A percentile compares a stretch with the other conserved stretches of the same genome.
These are phyloP conservation scores for Bifiguratus adelaidae DNA, from an alignment of 192 early-diverging fungal genomes.

Conservation along the genomic window DNA sequence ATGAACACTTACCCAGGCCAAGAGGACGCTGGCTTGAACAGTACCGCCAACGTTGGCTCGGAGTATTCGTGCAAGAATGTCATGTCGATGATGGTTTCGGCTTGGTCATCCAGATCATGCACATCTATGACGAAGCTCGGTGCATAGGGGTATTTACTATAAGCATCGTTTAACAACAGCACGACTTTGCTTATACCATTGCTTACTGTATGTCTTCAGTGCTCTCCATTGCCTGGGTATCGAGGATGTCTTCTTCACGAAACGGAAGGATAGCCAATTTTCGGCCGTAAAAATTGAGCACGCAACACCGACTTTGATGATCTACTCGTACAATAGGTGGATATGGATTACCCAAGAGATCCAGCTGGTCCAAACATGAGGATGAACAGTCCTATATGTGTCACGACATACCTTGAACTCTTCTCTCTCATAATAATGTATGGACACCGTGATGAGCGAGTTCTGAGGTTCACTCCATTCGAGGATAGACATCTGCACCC, in stretches of 20 bases:
- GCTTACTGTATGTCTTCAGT: no score
- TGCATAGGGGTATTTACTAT: constrained; percentile 46
- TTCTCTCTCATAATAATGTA: constrained; percentile 96
- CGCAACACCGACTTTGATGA: constrained; percentile 80
- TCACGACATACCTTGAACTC: constrained; percentile 54
- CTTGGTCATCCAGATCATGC: constrained; percentile 35
- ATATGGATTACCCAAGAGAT: constrained; percentile 49
- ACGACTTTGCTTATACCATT: no score
- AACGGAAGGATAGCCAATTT: constrained; percentile 87
- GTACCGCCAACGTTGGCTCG: constrained; percentile 88
- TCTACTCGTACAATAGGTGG: constrained; percentile 63
- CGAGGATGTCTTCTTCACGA: constrained; percentile 44
- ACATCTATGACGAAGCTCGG: constrained; percentile 69
- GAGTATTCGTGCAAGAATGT: constrained; percentile 84
- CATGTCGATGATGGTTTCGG: constrained; percentile 82
- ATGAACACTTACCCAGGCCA: constrained; percentile 68
- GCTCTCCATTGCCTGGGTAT: constrained; percentile 3
- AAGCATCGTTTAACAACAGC: background rate
- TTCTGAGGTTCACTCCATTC: constrained; percentile 70
- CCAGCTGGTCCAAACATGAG: constrained; percentile 30
- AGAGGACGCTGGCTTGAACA: constrained; percentile 77
- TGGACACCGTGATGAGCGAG: constrained; percentile 79
- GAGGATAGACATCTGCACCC: constrained; percentile 92
- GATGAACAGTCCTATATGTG: background rate
- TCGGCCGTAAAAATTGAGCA: constrained; percentile 81